Evolutionary conservation across 768 basidiomycete genomes (phyloP).

Genomic region (Butyriboletus loyo): DNA sequence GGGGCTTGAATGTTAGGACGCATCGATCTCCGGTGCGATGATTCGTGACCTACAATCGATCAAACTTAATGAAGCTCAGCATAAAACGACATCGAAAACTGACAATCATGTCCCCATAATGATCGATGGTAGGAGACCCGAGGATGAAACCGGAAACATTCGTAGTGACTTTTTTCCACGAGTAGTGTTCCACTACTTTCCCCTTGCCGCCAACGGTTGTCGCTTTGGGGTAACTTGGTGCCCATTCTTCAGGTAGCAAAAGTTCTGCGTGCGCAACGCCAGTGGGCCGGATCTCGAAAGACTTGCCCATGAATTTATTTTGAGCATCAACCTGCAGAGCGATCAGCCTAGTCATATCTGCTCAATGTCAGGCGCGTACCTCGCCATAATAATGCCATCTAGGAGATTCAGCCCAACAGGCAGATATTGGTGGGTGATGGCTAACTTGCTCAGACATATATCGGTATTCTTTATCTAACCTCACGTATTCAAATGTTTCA

Average conservation of each 20-base stretch:
- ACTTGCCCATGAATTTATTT: slow-evolving; percentile 95
- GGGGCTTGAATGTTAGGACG: slow-evolving; percentile 90
- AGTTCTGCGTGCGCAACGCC: slow-evolving; percentile 91
- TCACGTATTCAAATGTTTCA: slow-evolving; percentile 94
- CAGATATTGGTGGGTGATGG: slow-evolving; percentile 95
- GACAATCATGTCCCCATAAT: slow-evolving; percentile 93
- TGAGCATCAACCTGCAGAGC: slow-evolving; percentile 81
- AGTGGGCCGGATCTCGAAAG: slow-evolving; percentile 93
- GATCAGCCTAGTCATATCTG: background rate
- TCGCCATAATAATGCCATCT: slow-evolving; percentile 90
- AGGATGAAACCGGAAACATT: slow-evolving; percentile 91
- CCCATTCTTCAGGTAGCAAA: slow-evolving; percentile 66
- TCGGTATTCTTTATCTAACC: slow-evolving; percentile 82
- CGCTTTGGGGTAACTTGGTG: slow-evolving; percentile 58
- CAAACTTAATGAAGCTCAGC: background rate
- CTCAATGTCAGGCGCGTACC: slow-evolving; percentile 33
- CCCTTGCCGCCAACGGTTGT: slow-evolving; percentile 39
- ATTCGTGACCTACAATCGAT: slow-evolving; percentile 58
- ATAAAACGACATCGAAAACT: slow-evolving; percentile 31
- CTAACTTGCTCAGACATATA: slow-evolving; percentile 97
- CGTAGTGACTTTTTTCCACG: slow-evolving; percentile 93
- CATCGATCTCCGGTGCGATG: slow-evolving; percentile 89
- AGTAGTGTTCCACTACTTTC: slow-evolving; percentile 85
- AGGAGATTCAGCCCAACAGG: slow-evolving; percentile 91
- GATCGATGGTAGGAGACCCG: slow-evolving; percentile 83